A percentile compares a stretch with the other conserved stretches of the same genome.
Conservation (phyloP, 805 yeast species). For the Yamadazyma takamatsuzukensis region DNA sequence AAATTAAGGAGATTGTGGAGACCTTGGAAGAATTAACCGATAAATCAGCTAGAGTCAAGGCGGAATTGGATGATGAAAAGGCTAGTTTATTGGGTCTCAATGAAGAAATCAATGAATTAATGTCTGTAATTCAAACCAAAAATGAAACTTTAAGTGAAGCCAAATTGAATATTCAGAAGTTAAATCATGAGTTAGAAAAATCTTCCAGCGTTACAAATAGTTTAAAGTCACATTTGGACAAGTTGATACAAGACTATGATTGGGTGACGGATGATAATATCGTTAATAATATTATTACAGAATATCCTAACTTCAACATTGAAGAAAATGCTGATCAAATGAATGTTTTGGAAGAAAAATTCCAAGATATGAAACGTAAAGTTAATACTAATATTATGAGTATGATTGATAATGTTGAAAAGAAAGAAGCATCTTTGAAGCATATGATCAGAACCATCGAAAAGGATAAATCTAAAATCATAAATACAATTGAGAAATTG, state of each 20-base stretch:
- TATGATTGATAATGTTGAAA: constrained; percentile 88
- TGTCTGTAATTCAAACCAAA: constrained; percentile 40
- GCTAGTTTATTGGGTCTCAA: constrained; percentile 62
- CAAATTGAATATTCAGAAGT: constrained; percentile 50
- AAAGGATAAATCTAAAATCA: constrained; percentile 84
- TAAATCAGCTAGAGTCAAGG: constrained; percentile 16
- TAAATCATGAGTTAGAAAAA: constrained; percentile 54
- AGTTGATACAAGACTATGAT: constrained; percentile 50
- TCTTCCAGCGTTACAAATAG: constrained; percentile 33
- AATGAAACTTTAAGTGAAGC: constrained; percentile 42
- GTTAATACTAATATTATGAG: constrained; percentile 86
- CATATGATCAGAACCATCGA: constrained; percentile 83
- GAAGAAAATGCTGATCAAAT: constrained; percentile 60
- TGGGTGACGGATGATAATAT: constrained; percentile 73
- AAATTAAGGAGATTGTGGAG: constrained; percentile 14
- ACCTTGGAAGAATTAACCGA: constrained; percentile 23
- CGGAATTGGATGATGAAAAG: constrained; percentile 50
- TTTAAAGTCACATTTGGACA: constrained; percentile 38
- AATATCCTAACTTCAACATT: constrained; percentile 60
- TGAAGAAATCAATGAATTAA: constrained; percentile 69
- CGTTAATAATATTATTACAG: constrained; percentile 52
- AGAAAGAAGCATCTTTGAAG: constrained; percentile 72
- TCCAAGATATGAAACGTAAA: constrained; percentile 69
- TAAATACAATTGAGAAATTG: constrained; percentile 77
- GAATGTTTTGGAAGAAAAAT: constrained; percentile 51